Evolutionary conservation across 345 rosid species (phyloP).

Genomic region (Salix udensis): DNA sequence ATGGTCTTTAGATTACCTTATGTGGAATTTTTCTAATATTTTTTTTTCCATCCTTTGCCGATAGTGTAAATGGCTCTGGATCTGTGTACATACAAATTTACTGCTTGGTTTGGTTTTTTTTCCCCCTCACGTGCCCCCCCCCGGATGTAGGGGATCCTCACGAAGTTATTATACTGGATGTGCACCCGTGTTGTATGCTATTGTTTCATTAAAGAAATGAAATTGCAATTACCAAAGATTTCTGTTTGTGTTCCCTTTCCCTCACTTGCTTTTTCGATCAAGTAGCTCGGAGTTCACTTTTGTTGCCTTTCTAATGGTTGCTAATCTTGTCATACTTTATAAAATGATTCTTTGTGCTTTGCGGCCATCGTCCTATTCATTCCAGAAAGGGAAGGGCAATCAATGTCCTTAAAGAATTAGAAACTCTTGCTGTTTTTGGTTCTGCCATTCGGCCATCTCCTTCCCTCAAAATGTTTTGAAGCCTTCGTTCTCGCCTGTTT

Average conservation of each 20-base stretch:
- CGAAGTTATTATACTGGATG: not conserved
- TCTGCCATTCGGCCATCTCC: not conserved
- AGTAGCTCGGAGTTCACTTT: not conserved
- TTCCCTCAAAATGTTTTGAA: not conserved
- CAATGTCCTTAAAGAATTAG: not conserved
- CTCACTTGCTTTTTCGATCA: not conserved
- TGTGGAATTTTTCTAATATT: not conserved
- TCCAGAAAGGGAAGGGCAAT: not conserved
- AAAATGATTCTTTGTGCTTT: not conserved
- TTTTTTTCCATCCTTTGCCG: not conserved
- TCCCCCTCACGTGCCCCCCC: not conserved
- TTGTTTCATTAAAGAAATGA: not conserved
- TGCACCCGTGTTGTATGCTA: not conserved
- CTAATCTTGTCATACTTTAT: not conserved
- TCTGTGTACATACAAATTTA: not conserved
- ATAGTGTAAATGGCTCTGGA: not conserved
- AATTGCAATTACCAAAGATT: not conserved
- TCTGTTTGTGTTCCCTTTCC: not conserved
- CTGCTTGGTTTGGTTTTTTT: not conserved
- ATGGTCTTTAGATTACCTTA: not conserved
- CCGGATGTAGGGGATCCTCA: not conserved
- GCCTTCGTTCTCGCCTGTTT: not conserved
- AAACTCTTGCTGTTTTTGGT: not conserved
- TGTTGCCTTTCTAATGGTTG: not conserved
- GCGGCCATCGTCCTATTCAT: not conserved